Conservation (phyloP, 495 filamentous ascomycete genomes). For the Daldinia grandis region DNA sequence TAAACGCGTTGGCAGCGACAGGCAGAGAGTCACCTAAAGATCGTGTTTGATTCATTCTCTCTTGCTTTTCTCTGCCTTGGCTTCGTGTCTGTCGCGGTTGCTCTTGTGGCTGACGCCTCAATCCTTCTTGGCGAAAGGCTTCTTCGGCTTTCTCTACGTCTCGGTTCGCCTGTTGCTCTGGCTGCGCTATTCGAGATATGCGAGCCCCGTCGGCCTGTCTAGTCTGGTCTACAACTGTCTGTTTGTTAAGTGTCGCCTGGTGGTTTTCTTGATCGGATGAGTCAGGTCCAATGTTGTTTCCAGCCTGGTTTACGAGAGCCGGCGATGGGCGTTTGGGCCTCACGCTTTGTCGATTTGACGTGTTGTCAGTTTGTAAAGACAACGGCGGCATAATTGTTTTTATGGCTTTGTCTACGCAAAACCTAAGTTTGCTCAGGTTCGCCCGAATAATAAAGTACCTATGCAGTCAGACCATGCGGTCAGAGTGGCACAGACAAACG, state of each 20-base stretch:
- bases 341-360: background rate
- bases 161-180: background rate
- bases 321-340: background rate
- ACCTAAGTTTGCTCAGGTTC: background rate
- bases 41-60: background rate
- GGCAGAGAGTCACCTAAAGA: constrained; percentile 5
- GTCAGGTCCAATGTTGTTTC: background rate
- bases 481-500: background rate
- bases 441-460: background rate
- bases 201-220: background rate
- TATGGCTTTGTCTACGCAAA: background rate
- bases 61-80: background rate
- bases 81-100: background rate
- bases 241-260: background rate
- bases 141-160: background rate
- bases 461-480: background rate
- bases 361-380: background rate
- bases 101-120: background rate
- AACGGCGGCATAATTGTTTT: background rate
- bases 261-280: background rate
- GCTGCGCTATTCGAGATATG: background rate
- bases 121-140: background rate
- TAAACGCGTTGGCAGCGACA: constrained; percentile 6
- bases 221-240: background rate
- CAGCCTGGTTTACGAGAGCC: background rate